These are phyloP conservation scores for Populus ilicifolia DNA, from an alignment of 345 rosid species.

Conservation along the genomic window DNA sequence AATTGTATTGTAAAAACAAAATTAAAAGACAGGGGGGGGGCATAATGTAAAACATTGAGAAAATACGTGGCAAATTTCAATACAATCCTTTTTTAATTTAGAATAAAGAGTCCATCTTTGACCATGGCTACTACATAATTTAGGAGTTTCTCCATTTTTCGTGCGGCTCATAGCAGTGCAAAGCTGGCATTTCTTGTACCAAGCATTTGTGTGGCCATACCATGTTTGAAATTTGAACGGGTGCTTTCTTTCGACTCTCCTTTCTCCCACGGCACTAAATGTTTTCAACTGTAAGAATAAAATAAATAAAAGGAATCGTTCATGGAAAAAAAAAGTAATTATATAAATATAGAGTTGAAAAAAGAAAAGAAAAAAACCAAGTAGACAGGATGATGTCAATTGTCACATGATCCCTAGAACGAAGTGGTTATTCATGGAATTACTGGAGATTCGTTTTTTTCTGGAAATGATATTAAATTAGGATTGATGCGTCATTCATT, in stretches of 20 bases:
- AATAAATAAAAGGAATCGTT: background rate
- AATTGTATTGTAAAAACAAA: no score
- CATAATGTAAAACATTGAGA: no score
- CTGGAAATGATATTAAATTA: no score
- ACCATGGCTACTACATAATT: no score
- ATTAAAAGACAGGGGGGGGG: no score
- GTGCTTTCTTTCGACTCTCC: background rate
- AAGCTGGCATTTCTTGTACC: background rate
- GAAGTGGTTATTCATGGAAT: no score
- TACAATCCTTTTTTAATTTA: background rate
- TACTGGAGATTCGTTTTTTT: no score
- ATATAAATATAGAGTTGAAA: background rate
- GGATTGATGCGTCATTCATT: no score
- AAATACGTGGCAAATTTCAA: background rate
- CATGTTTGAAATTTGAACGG: background rate
- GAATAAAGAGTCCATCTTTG: background rate
- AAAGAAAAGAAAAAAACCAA: background rate
- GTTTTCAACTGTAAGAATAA: background rate
- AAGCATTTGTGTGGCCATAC: background rate
- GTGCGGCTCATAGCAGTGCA: background rate
- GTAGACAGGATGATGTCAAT: background rate
- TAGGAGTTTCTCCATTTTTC: background rate
- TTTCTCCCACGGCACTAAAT: background rate
- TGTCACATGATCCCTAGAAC: no score
- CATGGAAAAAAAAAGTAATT: no score